Conservation (phyloP, 2,329 filamentous ascomycete species). For the Calonectria fujianensis region DNA sequence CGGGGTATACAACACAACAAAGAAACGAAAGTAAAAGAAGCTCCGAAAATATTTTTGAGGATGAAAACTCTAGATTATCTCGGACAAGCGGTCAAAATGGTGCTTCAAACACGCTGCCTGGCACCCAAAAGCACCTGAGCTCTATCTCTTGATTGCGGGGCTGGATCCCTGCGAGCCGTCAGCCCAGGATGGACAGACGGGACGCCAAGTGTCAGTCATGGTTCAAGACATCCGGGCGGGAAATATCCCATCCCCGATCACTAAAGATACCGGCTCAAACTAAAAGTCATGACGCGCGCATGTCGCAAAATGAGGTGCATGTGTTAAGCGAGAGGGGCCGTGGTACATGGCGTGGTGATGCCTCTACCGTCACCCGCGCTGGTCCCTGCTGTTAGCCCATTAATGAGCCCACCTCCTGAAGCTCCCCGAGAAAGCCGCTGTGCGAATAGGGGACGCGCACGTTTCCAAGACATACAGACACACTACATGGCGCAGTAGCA, state of each 20-base stretch:
- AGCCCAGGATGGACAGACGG: slow-evolving; percentile 25
- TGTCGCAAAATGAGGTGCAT: slow-evolving; percentile 10
- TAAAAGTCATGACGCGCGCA: slow-evolving; percentile 11
- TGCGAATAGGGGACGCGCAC: slow-evolving; percentile 29
- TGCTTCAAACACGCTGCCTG: slow-evolving; percentile 34
- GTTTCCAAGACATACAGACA: slow-evolving; percentile 24
- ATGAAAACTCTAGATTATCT: slow-evolving; percentile 34
- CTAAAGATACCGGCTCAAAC: too few species aligned
- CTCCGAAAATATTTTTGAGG: not conserved
- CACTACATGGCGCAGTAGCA: not conserved
- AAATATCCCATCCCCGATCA: not conserved
- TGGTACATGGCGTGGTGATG: slow-evolving; percentile 36
- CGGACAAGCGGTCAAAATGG: slow-evolving; percentile 47
- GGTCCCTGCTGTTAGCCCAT: slow-evolving; percentile 39
- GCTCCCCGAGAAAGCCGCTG: not conserved
- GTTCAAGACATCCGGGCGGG: not conserved
- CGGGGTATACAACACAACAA: not conserved
- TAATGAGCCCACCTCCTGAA: slow-evolving; percentile 40
- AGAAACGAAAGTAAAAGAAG: not conserved
- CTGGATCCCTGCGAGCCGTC: slow-evolving; percentile 34
- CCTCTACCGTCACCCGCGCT: slow-evolving; percentile 41
- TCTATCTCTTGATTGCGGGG: slow-evolving; percentile 44
- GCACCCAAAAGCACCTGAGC: slow-evolving; percentile 49
- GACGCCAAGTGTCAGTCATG: slow-evolving; percentile 32
- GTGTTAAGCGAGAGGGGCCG: slow-evolving; percentile 37